Evolutionary conservation across 768 basidiomycete species (phyloP).

Genomic region (Boletus huronensis): DNA sequence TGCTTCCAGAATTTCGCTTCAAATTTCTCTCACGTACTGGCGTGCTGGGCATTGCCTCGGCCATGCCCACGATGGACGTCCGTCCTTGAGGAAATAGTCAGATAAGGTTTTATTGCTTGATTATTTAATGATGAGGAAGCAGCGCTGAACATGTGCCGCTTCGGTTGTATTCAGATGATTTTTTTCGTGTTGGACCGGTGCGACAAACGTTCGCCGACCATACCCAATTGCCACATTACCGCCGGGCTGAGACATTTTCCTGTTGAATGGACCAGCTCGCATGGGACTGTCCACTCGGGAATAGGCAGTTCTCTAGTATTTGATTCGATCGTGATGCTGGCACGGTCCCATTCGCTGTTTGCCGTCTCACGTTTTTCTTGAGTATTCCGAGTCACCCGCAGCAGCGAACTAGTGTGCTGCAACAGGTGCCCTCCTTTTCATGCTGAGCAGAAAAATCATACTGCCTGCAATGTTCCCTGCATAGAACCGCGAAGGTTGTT

Average conservation of each 20-base stretch:
- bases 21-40: conserved; percentile 22
- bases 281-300: neutral
- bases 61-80: conserved; percentile 16
- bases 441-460: neutral
- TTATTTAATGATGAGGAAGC: conserved; percentile 16
- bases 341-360: neutral
- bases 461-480: neutral
- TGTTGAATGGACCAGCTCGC: neutral
- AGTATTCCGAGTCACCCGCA: neutral
- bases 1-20: neutral
- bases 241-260: conserved; percentile 1
- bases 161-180: conserved; percentile 7
- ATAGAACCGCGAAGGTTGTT: neutral
- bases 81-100: conserved; percentile 8
- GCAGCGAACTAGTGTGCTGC: neutral
- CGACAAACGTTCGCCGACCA: conserved; percentile 1
- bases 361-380: neutral
- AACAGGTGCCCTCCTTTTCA: neutral
- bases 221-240: conserved; percentile 11
- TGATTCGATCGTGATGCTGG: conserved; percentile 1
- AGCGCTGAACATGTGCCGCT: conserved; percentile 18
- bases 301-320: neutral
- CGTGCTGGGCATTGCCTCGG: conserved; percentile 11
- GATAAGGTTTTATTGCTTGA: conserved; percentile 20
- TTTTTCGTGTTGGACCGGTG: conserved; percentile 7